A percentile compares a stretch with the other conserved stretches of the same genome.
Evolutionary conservation across 148 eudicot species (phyloP).

Genomic region (Amaranthus cruentus): DNA sequence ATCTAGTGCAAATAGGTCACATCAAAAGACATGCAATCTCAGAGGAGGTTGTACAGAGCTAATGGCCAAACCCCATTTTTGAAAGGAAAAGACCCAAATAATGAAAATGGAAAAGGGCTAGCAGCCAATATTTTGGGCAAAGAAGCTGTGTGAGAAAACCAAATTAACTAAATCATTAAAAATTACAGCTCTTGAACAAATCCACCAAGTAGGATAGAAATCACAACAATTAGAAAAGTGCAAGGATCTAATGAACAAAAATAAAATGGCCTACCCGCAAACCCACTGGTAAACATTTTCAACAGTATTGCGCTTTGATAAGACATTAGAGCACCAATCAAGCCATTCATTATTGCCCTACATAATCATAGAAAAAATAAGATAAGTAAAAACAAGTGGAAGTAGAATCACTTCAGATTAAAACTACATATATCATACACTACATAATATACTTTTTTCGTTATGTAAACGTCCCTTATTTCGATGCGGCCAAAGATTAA

Average conservation of each 20-base stretch:
- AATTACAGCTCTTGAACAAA: background rate
- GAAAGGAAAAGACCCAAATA: background rate
- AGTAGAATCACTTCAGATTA: background rate
- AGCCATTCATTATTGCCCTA: constrained; percentile 82
- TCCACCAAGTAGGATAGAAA: background rate
- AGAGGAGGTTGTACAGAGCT: too few relatives aligned
- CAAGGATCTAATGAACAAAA: background rate
- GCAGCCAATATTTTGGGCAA: background rate
- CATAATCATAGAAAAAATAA: background rate
- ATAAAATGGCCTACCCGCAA: constrained; percentile 67
- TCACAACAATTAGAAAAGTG: background rate
- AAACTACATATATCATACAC: too few relatives aligned
- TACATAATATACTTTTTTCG: too few relatives aligned
- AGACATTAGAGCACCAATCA: constrained; percentile 75
- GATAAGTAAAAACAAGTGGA: background rate
- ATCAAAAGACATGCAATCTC: too few relatives aligned
- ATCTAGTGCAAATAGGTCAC: too few relatives aligned
- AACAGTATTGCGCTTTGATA: constrained; percentile 68
- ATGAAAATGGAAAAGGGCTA: background rate
- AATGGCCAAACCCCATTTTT: too few relatives aligned
- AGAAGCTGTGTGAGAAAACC: background rate
- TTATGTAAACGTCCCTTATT: too few relatives aligned
- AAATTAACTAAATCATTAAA: background rate
- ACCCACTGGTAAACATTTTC: constrained; percentile 94
- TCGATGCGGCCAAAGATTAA: too few relatives aligned